These are phyloP conservation scores for Starmera quercuum DNA, from an alignment of 805 yeast species.

Conservation along the genomic window DNA sequence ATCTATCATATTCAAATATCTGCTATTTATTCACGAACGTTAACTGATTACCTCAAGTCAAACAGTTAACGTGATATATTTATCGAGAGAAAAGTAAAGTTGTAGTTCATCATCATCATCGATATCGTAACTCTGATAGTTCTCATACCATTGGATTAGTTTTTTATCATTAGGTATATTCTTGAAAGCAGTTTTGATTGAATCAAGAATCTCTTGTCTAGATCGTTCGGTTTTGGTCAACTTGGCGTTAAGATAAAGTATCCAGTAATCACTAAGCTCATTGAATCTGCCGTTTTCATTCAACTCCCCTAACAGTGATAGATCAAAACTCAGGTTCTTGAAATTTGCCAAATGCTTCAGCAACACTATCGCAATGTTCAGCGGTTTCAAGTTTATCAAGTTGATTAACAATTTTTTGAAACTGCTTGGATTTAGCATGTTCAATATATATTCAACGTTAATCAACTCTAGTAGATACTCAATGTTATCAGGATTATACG, in stretches of 20 bases:
- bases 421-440: conserved; percentile 4
- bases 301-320: conserved; percentile 16
- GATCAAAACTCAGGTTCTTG: conserved; percentile 13
- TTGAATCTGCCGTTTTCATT: conserved; percentile 1
- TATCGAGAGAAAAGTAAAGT: background rate
- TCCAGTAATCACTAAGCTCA: conserved; percentile 1
- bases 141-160: conserved; percentile 15
- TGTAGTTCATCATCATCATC: conserved; percentile 4
- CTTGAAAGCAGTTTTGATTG: background rate
- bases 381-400: conserved; percentile 24
- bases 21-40: background rate
- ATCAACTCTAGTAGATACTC: conserved; percentile 35
- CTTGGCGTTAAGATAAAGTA: background rate
- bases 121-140: conserved; percentile 16
- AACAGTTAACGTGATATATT: background rate
- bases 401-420: conserved; percentile 17
- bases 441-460: conserved; percentile 30
- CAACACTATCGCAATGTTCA: conserved; percentile 20
- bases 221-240: background rate
- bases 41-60: background rate
- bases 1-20: background rate
- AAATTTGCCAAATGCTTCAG: conserved; percentile 26
- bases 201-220: background rate
- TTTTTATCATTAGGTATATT: background rate
- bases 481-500: conserved; percentile 21